Base-by-base conservation (phyloP, 495 filamentous ascomycete species). In the Penicillium angulare region DNA sequence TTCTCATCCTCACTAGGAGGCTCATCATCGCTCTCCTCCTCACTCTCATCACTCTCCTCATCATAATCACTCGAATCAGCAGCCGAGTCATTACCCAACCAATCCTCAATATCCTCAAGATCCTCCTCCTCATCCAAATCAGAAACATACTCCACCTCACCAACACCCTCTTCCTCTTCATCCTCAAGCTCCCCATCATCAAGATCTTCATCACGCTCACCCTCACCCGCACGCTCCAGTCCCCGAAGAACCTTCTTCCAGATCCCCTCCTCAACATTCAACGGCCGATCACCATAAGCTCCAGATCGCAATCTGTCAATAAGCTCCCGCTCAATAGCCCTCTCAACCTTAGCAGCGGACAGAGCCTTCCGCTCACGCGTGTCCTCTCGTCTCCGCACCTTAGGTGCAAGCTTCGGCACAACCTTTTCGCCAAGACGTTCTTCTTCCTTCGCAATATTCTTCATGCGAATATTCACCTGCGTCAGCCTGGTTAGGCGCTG, bases 191-290 rank as follows among this genome's bases (percentile, higher is more conserved):
- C 90, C 3, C 90, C 92, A 60, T 92, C 88, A 59, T 97, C 92
- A 63, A 92, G 62, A 66, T 97, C 92, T 73, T 88, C 83, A 71
- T 97, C 93, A 55, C 90, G 77, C 58, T 77, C 78, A 38, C 86
- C 93, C 64, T 93, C 89, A 20, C 92, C 91, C 56, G 84, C 81
- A 49, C 85, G 79, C 79, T 97, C 95, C 65, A 97, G 73, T 2
- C 91, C 92, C 36, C 85, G 84, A 39, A 98, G 79, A 21, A 98
- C 95, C 81, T 90, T 93, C 86, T 96, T 96, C 93, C 93, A 98
- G 53, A 98, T 90, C 12, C 76, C 77, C 68, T 95, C 89, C 64
- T 93, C 91, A 13, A 93, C 90, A 73, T 98, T 98, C 50, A 98
- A 69, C 33, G 95, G 93, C 64, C 87, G 81, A 63, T 97, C 91